A percentile compares a stretch with the other conserved stretches of the same genome.
Evolutionary conservation across 306 rosid species (phyloP).

Genomic region (Crataegus laevigata): DNA sequence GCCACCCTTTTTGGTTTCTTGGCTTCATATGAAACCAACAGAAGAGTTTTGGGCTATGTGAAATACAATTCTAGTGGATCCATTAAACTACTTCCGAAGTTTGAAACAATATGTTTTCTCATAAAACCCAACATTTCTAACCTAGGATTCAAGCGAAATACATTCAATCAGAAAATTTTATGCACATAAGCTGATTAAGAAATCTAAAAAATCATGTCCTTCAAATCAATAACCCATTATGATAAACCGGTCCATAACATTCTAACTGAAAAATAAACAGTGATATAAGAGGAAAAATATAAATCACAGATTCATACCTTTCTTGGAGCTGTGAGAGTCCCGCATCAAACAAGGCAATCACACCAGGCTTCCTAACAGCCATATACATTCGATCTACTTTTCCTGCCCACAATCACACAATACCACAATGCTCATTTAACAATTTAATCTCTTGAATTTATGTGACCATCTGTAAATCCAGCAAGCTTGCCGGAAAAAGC

Average conservation of each 20-base stretch:
- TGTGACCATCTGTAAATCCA: background rate
- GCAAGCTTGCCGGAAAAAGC: background rate
- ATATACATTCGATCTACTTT: constrained; percentile 8
- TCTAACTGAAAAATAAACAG: background rate
- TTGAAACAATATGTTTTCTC: background rate
- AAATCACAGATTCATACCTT: constrained; percentile 38
- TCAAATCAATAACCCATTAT: background rate
- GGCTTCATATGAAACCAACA: too few relatives aligned
- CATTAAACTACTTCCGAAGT: too few relatives aligned
- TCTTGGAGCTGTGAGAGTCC: constrained; percentile 93
- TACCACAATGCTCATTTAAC: constrained; percentile 1
- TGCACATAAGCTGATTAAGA: background rate
- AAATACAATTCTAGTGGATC: too few relatives aligned
- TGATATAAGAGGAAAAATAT: background rate
- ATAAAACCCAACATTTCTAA: constrained; percentile 49
- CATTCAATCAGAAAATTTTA: background rate
- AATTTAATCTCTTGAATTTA: background rate
- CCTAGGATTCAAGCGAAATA: constrained; percentile 35
- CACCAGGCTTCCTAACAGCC: constrained; percentile 64
- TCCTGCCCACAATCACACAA: constrained; percentile 8
- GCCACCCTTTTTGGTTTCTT: too few relatives aligned
- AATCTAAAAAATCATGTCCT: background rate
- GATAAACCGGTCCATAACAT: background rate
- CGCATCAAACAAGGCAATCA: constrained; percentile 95
- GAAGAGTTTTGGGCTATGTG: too few relatives aligned